Evolutionary conservation across 1,284 basidiomycete species (phyloP), one percentile per base, ranked within the genome.

Genomic region (Trametes hirsuta): DNA sequence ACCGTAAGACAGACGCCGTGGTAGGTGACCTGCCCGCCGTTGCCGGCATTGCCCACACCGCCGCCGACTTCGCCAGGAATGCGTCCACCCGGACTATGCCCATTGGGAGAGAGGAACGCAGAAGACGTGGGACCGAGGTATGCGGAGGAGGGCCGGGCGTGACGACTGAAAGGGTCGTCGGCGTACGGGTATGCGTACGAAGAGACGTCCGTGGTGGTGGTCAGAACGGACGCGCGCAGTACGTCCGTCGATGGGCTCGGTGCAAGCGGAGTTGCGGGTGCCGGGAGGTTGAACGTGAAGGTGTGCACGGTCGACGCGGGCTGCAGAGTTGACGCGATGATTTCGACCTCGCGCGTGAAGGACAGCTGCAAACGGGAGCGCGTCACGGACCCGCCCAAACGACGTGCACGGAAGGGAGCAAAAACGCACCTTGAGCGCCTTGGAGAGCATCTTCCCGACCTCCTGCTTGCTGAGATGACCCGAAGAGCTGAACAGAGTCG

Each of bases 261-360:
- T 9, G 86, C 89, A 45, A 88, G 81, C 37, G 86, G 88, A 3
- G 86, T 93, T 60, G 79, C 85, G 12, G 88, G 87, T 12, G 88
- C 85, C 54, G 88, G 88, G 59, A 91, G 82, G 30, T 81, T 88
- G 69, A 98, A 98, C 4, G 93, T 91, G 76, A 98, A 98, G 0
- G 88, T 91, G 76, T 98, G 95, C 48, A 95, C 90, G 15, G 95
- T 97, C 18, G 93, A 93, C 1, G 94, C 89, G 4, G 95, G 95
- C 67, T 95, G 91, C 8, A 96, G 82, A 0, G 93, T 93, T 14
- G 94, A 94, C 15, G 94, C 93, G 72, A 97, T 90, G 63, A 98
- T 91, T 72, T 98, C 96, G 50, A 98, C 93, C 77, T 96, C 94
- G 55, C 92, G 89, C 24, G 93, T 88, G 75, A 96, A 95, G 15